A percentile compares a stretch with the other conserved stretches of the same genome.
Evolutionary conservation across 176 grass and related monocot genomes (phyloP).

Genomic region (Miscanthus lutarioriparius): DNA sequence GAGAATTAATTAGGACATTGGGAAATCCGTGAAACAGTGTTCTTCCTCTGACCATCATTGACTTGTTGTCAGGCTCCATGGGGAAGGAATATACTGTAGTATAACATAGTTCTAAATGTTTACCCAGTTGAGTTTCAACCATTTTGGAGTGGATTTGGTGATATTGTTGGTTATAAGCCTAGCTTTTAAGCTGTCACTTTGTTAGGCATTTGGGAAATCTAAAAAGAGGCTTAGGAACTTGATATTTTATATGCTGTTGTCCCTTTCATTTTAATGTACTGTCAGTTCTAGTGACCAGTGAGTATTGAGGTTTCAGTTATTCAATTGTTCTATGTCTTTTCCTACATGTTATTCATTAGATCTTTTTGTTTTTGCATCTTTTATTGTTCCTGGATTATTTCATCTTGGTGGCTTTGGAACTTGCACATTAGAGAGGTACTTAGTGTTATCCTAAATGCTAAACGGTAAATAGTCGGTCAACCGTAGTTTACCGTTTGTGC

Average conservation of each 20-base stretch:
- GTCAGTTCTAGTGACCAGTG: neutral
- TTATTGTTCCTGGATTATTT: neutral
- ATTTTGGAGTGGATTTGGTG: slow-evolving; percentile 3
- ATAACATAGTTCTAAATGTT: neutral
- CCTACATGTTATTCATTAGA: neutral
- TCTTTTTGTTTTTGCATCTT: neutral
- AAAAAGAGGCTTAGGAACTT: neutral
- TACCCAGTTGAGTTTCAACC: neutral
- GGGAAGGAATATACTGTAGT: neutral
- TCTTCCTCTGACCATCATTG: neutral
- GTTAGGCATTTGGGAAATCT: slow-evolving; percentile 6
- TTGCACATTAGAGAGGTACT: neutral
- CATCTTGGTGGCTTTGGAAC: neutral
- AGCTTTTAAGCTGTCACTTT: neutral
- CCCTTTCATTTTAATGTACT: neutral
- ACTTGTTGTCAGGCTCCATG: neutral
- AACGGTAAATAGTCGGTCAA: neutral
- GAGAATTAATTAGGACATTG: neutral
- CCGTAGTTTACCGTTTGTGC: neutral
- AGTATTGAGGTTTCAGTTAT: neutral
- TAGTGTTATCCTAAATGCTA: neutral
- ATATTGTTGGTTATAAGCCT: neutral
- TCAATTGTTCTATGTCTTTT: neutral
- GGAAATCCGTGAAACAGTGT: neutral
- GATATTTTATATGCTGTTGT: neutral